A percentile compares a stretch with the other conserved stretches of the same genome.
Conservation (phyloP, 257 asterid species). For the Solanum sparsipilum region DNA sequence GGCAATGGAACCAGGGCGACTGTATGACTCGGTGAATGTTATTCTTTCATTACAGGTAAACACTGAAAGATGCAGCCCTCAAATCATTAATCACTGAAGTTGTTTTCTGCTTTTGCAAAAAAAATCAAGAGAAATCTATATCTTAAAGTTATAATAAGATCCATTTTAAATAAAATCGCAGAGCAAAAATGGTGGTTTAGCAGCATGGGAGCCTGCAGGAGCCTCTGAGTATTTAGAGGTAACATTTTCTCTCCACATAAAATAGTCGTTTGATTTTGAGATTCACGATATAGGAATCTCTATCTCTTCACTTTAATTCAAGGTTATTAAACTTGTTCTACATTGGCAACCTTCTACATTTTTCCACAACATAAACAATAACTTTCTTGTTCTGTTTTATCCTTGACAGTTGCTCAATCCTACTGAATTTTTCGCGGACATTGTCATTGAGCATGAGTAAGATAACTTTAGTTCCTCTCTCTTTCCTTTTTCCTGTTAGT, state of each 20-base stretch:
- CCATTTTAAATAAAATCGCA: conserved; percentile 11
- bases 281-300: neutral
- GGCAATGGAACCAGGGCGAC: conserved; percentile 47
- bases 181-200: conserved; percentile 86
- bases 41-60: conserved; percentile 62
- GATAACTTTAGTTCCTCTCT: neutral
- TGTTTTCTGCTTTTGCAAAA: neutral
- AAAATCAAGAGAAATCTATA: neutral
- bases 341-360: no score
- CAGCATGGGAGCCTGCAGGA: conserved; percentile 99
- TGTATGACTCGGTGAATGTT: conserved; percentile 72
- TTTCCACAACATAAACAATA: neutral
- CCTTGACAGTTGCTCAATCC: conserved; percentile 53
- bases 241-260: neutral
- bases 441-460: conserved; percentile 71
- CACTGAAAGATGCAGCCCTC: neutral
- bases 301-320: neutral
- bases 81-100: neutral
- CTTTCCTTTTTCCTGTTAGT: neutral
- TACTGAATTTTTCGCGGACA: conserved; percentile 55
- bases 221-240: conserved; percentile 81
- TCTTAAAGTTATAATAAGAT: neutral
- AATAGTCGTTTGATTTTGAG: neutral
- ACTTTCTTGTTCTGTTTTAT: neutral
- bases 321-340: neutral